These are phyloP conservation scores for Penicillium crustosum DNA, from an alignment of 2,329 filamentous ascomycete species.

Conservation along the genomic window DNA sequence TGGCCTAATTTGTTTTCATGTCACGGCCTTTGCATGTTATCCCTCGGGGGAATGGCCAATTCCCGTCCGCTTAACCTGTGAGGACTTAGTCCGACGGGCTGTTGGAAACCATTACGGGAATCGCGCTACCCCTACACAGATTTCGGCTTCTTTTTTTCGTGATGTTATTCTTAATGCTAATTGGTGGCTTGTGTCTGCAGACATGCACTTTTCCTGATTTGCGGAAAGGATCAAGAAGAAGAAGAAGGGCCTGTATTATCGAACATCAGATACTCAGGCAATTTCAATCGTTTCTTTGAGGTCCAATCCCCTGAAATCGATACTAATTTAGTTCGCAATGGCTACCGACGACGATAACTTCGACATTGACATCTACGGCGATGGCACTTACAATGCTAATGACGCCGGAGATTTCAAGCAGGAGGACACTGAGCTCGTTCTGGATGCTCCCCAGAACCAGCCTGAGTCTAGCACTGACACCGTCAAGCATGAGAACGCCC, in stretches of 20 bases:
- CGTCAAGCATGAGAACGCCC: conserved; percentile 16
- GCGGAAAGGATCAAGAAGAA: conserved; percentile 25
- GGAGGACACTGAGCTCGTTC: conserved; percentile 42
- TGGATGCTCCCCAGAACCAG: conserved; percentile 36
- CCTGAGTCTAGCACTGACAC: conserved; percentile 27
- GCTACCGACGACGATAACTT: conserved; percentile 66
- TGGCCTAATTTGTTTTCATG: conserved; percentile 15
- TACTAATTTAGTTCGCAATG: conserved; percentile 40
- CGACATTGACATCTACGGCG: conserved; percentile 70
- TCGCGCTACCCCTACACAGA: neutral
- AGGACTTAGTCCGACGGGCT: neutral
- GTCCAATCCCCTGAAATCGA: conserved; percentile 19
- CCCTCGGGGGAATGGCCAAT: conserved; percentile 14
- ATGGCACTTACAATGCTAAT: conserved; percentile 52
- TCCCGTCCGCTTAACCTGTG: conserved; percentile 5
- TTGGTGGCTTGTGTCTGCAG: conserved; percentile 38
- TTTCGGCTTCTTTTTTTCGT: neutral
- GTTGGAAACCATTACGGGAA: neutral
- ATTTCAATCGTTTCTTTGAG: conserved; percentile 37
- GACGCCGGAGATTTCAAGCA: conserved; percentile 50
- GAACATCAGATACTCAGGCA: conserved; percentile 35
- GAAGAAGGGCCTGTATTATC: conserved; percentile 39
- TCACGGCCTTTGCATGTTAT: conserved; percentile 8
- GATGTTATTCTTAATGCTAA: conserved; percentile 38
- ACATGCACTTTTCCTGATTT: conserved; percentile 46